Conservation (phyloP, 768 basidiomycete genomes). For the Trametopsis cervina region DNA sequence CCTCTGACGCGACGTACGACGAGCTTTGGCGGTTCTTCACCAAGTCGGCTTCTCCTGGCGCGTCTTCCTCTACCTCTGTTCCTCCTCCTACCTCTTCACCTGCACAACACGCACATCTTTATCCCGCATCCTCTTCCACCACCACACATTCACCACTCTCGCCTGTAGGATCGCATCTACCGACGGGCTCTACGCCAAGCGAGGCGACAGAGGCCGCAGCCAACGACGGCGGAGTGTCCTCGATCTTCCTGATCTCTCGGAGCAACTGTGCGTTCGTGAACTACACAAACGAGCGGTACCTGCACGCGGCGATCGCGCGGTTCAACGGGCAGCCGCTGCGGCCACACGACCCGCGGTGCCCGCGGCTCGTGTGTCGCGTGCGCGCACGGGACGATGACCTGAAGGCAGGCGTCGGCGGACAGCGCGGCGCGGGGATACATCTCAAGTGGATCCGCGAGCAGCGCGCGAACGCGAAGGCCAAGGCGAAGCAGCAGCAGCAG, state of each 20-base stretch:
- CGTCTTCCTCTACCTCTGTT: neutral
- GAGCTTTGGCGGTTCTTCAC: conserved; percentile 87
- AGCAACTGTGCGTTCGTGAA: conserved; percentile 95
- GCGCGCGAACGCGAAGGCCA: conserved; percentile 15
- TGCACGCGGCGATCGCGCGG: conserved; percentile 58
- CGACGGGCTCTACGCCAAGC: neutral
- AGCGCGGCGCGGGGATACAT: conserved; percentile 84
- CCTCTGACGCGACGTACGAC: conserved; percentile 72
- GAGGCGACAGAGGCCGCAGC: conserved; percentile 4
- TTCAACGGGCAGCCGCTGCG: conserved; percentile 74
- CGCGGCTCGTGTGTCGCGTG: conserved; percentile 75
- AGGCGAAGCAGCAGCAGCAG: conserved; percentile 10
- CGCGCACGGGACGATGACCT: conserved; percentile 79
- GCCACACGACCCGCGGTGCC: conserved; percentile 64
- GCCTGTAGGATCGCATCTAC: too few relatives aligned
- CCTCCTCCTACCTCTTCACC: too few relatives aligned
- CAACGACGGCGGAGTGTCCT: conserved; percentile 53
- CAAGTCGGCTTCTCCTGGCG: conserved; percentile 4
- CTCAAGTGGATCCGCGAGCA: conserved; percentile 70
- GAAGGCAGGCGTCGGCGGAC: conserved; percentile 85
- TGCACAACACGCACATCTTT: too few relatives aligned
- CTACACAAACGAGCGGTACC: conserved; percentile 55
- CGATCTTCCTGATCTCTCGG: conserved; percentile 91
- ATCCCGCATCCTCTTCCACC: neutral
- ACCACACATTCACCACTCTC: conserved; percentile 2